Base-by-base conservation (phyloP, 148 eudicot species). In the Chenopodium album region DNA sequence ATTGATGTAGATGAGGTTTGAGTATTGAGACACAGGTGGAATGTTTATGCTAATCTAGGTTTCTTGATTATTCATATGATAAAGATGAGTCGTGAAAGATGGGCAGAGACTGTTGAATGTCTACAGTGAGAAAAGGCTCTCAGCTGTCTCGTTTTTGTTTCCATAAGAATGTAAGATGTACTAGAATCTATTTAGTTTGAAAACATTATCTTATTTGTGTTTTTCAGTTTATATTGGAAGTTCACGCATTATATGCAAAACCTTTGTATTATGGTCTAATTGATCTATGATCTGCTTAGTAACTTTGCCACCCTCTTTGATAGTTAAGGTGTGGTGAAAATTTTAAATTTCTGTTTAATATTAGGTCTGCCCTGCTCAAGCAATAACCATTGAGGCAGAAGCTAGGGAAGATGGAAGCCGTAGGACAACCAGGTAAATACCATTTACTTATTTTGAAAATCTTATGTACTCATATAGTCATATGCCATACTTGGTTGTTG, bases 381-480 rank as follows among this genome's bases (percentile, higher is more conserved):
- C 98, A 68, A 95, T 95, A 78, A 95, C 98, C 56, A 95, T 95
- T 72, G 98, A 95, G 87, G 98, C 98, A 31, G 98, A 95, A 85
- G 98, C 88, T 64, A 88, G 98, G 78, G 97, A 95, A 88, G 98
- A 95, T 92, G 98, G 98, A 77, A 95, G 98, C 83, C 94, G 98
- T 62, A 88, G 98, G 81, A 95, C 97, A 46, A 95, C 98, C 65
- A 91, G 97, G 98, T 95, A 85, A 54, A 0, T 31, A 28, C 29
- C 56, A 12, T 60, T 44, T 78, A 37, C 65, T 10, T 84, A 37
- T 10, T 68, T 52, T 31, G 16, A 22, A 23, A 17, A 20, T 50
- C 4, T 12, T 56, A 5, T 65, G 41, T 19, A 12, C 64, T 62
- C 12, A 7, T 74, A 13, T 31, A 31, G 32, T 31, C 32, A 56